Base-by-base conservation (phyloP, 306 rosid species). In the Erythrophleum fordii region DNA sequence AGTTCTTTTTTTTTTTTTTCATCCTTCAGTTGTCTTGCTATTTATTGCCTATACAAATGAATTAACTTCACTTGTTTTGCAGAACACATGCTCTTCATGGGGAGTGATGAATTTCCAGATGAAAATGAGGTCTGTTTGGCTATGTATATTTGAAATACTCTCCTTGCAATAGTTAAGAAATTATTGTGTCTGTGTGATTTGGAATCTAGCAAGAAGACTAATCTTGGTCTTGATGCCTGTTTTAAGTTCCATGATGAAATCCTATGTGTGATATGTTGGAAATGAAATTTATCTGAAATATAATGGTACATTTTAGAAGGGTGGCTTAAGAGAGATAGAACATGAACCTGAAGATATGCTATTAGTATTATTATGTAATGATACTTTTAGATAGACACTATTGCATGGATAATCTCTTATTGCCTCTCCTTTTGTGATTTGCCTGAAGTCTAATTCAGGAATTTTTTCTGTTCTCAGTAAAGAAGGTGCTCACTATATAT, bases 51-150 rank as follows among this genome's bases (percentile, higher is more conserved):
- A 37, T 62, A 18, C 49, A 64, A 48, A 14, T 48, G 31, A 44
- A 59, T 74, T n/a, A 12, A 59, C 20, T 52, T 67, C 49, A 22
- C 20, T 18, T 84, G 41, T 78, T 81, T 73, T 91, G 86, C 90
- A 95, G 99, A 95, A 82, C 99, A 95, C 84, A 95, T 95, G 99
- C 99, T 95, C 78, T 95, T 95, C 92, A 95, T 95, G 99, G 99
- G 99, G 84, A 95, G 99, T 85, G 83, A 80, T 37, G 94, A 84
- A 31, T 95, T 90, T 90, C 94, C 99, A 6, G 99, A 95, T 83
- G 99, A 95, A 88, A 95, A 95, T 73, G 99, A 95, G 97, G 99
- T 95, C 35, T 81, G 89, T 84, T 84, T 80, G 64, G 74, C 76
- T 74, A 44, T 58, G 23, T 71, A 22, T 72, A 18, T 37, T 55